Conservation (phyloP, 345 rosid species). For the Eutrema yunnanense region DNA sequence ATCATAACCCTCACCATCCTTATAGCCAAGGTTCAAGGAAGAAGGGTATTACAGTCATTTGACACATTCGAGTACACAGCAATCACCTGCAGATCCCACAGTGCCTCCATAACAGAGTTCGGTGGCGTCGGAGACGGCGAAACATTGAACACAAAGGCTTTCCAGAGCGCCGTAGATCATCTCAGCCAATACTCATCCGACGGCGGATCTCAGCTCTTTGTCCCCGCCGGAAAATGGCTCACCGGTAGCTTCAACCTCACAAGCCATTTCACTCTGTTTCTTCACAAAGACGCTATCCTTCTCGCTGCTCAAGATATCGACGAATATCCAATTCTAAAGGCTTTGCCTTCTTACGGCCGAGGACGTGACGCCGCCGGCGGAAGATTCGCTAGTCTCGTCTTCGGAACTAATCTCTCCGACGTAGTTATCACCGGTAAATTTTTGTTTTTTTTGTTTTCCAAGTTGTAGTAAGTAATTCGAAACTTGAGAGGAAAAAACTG, state of each 20-base stretch:
- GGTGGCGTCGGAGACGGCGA: conserved; percentile 88
- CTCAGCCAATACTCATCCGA: conserved; percentile 46
- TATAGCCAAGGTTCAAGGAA: neutral
- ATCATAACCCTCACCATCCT: conserved; percentile 3
- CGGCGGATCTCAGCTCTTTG: conserved; percentile 71
- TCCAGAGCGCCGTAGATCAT: conserved; percentile 52
- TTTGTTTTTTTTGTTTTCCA: neutral
- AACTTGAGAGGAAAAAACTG: neutral
- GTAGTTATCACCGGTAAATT: conserved; percentile 66
- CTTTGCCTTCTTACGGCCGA: conserved; percentile 89
- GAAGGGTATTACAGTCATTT: conserved; percentile 16
- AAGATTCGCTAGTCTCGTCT: conserved; percentile 72
- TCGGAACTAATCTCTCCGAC: conserved; percentile 85
- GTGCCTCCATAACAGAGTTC: conserved; percentile 72
- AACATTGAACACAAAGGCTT: conserved; percentile 77
- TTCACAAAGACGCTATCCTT: conserved; percentile 73
- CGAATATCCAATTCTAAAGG: conserved; percentile 64
- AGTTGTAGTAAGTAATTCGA: neutral
- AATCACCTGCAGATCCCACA: conserved; percentile 69
- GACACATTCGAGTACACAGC: conserved; percentile 63
- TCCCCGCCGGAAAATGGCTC: conserved; percentile 84
- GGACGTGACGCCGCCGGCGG: conserved; percentile 91
- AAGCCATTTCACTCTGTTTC: conserved; percentile 85
- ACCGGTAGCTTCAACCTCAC: conserved; percentile 79
- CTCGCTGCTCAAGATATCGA: conserved; percentile 78